Evolutionary conservation across 2,329 filamentous ascomycete genomes (phyloP).

Genomic region (Neofusicoccum umdonicola): DNA sequence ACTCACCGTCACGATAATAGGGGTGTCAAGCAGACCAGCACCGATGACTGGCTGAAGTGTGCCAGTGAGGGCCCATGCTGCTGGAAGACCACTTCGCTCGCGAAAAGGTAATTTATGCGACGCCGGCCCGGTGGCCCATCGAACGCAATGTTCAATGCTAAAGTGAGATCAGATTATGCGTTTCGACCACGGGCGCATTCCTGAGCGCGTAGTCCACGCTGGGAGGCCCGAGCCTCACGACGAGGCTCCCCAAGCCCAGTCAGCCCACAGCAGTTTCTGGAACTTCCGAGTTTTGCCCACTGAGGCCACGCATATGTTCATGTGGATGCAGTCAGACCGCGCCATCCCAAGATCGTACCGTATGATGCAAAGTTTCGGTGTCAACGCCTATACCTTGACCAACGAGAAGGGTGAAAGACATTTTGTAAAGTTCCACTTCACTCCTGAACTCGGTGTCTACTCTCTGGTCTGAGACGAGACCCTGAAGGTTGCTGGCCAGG

Average conservation of each 20-base stretch:
- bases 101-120: constrained; percentile 60
- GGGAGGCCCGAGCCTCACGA: constrained; percentile 69
- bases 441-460: constrained; percentile 71
- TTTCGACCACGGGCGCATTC: constrained; percentile 73
- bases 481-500: constrained; percentile 60
- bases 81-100: constrained; percentile 70
- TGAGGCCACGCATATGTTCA: constrained; percentile 74
- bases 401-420: constrained; percentile 67
- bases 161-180: constrained; percentile 58
- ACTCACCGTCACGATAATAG: constrained; percentile 53
- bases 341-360: constrained; percentile 71
- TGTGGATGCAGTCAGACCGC: constrained; percentile 76
- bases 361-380: constrained; percentile 85
- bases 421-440: constrained; percentile 79
- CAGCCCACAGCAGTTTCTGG: constrained; percentile 75
- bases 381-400: constrained; percentile 71
- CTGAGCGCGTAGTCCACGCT: constrained; percentile 64
- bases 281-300: constrained; percentile 67
- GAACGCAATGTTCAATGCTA: not conserved
- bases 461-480: constrained; percentile 79
- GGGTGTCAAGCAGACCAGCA: constrained; percentile 69
- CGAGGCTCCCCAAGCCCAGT: constrained; percentile 69
- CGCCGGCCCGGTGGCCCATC: not conserved
- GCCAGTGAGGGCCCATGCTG: constrained; percentile 62
- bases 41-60: constrained; percentile 75